Percentiles rank a stretch among this genome's conserved stretches.
Conservation (phyloP, 192 early-diverging fungal species). For the Backusella morwellensis region DNA sequence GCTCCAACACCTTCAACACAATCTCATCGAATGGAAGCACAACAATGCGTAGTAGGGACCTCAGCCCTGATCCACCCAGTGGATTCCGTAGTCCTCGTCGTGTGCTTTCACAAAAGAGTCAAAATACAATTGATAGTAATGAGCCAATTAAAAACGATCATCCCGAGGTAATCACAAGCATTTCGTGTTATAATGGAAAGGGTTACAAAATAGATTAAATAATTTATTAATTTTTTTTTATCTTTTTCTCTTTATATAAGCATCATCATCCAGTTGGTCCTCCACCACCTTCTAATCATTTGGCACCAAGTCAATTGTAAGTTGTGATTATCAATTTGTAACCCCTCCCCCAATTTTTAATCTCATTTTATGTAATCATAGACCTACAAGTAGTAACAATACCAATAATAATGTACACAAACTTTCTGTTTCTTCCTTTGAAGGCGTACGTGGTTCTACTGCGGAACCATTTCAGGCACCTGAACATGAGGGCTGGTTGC, state of each 20-base stretch:
- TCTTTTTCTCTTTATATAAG: background rate
- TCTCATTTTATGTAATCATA: background rate
- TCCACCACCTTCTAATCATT: background rate
- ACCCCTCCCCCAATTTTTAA: no score
- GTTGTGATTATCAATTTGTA: background rate
- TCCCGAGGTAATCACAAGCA: background rate
- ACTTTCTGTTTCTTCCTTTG: slow-evolving; percentile 16
- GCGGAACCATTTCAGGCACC: slow-evolving; percentile 33
- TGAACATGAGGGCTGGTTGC: slow-evolving; percentile 59
- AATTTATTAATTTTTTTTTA: background rate
- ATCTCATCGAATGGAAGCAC: background rate
- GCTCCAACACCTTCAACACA: slow-evolving; percentile 37
- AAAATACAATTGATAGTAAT: slow-evolving; percentile 5
- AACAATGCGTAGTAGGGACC: background rate
- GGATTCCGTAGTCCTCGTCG: slow-evolving; percentile 10
- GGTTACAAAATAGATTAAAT: slow-evolving; percentile 3
- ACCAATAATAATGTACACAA: slow-evolving; percentile 10
- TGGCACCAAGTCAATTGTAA: background rate
- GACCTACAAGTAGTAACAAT: background rate
- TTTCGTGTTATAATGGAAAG: background rate
- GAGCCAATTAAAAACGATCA: background rate
- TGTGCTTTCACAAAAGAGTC: slow-evolving; percentile 11
- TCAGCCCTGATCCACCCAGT: background rate
- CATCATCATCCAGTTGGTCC: background rate
- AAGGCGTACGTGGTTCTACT: background rate